Base-by-base conservation (phyloP, 1,284 basidiomycete species). In the Pseudozyma sp. region DNA sequence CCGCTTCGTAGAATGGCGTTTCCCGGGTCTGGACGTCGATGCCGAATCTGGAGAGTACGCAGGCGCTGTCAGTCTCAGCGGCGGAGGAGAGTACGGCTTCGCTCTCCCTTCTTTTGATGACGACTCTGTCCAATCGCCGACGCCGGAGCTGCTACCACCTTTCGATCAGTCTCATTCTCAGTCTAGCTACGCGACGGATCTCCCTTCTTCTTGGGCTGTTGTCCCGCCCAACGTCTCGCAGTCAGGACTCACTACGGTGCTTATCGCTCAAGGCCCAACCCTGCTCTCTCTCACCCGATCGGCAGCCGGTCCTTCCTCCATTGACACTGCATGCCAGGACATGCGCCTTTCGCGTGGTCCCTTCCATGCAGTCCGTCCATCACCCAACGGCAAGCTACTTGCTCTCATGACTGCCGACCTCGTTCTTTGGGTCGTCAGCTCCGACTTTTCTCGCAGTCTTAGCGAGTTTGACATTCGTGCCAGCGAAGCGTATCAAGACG, bases 351-450 rank as follows among this genome's bases (percentile, higher is more conserved):
- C 91, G 14, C 89, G 92, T 42, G 95, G 94, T 0, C 96, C 97
- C 1, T 98, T 97, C 86, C 89, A 89, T 0, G 91, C 92, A 76
- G 89, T 99, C 59, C 89, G 92, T 0, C 91, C 93, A 0, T 97
- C 95, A 0, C 95, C 95, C 0, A 96, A 96, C 78, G 95, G 95
- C 39, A 94, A 95, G 80, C 91, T 95, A 44, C 88, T 98, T 13
- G 94, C 95, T 0, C 87, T 98, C 12, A 86, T 97, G 42, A 94
- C 92, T 0, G 89, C 88, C 56, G 87, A 73, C 88, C 31, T 91
- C 90, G 11, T 87, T 89, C 89, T 98, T 18, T 94, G 93, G 91
- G 96, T 99, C 44, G 93, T 97, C 14, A 95, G 93, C 7, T 90
- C 92, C 16, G 94, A 98, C 85, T 96, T 98, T 82, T 91, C 93